Conservation (phyloP, 305 asterid species). For the Solanum chacoense region DNA sequence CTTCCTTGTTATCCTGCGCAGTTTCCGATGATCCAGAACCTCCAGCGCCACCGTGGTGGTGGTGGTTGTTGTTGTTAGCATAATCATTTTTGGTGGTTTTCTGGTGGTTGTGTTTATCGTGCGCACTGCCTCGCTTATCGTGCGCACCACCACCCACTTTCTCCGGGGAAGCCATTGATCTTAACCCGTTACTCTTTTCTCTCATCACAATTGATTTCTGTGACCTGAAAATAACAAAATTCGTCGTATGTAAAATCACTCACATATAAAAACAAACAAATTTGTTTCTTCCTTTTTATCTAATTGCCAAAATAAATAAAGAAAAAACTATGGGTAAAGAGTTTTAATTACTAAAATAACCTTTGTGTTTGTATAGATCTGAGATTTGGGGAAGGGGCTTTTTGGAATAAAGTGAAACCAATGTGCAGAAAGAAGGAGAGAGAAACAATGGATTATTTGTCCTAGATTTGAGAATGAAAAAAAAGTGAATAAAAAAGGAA, state of each 20-base stretch:
- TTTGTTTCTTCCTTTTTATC: background rate
- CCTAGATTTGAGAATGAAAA: background rate
- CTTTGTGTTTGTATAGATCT: background rate
- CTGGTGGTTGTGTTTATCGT: conserved; percentile 9
- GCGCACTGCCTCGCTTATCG: conserved; percentile 37
- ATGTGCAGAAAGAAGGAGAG: background rate
- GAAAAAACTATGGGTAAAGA: background rate
- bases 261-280: background rate
- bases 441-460: background rate
- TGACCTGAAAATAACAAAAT: conserved; percentile 22
- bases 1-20: conserved; percentile 45
- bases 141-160: conserved; percentile 12
- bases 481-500: background rate
- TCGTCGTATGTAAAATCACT: conserved; percentile 1
- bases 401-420: conserved; percentile 5
- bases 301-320: background rate
- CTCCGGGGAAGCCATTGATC: conserved; percentile 66
- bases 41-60: conserved; percentile 28
- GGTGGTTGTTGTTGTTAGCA: conserved; percentile 18
- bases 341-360: background rate
- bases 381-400: background rate
- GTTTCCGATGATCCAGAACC: conserved; percentile 76
- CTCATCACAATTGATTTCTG: conserved; percentile 63
- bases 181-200: conserved; percentile 66
- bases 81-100: conserved; percentile 16